Evolutionary conservation across 176 grass and related monocot genomes (phyloP).

Genomic region (Cenchrus purpureus): DNA sequence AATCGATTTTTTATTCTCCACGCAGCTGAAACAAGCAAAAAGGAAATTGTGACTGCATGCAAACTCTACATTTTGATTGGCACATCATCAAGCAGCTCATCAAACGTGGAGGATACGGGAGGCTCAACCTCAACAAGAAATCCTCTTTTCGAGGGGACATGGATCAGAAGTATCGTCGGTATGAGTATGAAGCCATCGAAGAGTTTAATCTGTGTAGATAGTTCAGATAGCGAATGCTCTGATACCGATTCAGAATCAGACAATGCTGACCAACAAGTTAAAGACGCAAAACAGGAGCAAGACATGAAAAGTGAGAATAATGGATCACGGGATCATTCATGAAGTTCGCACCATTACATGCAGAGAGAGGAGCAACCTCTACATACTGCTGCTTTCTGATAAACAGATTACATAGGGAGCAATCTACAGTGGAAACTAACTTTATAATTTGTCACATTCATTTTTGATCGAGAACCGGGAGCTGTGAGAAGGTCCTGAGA

Average conservation of each 20-base stretch:
- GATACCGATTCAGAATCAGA: background rate
- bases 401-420: constrained; percentile 3
- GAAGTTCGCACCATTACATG: constrained; percentile 16
- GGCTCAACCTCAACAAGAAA: constrained; percentile 40
- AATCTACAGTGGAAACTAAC: constrained; percentile 26
- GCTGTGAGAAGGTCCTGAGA: constrained; percentile 38
- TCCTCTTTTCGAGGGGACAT: constrained; percentile 40
- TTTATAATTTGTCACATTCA: constrained; percentile 19
- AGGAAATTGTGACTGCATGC: constrained; percentile 56
- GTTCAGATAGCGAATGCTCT: constrained; percentile 46
- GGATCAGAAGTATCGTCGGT: constrained; percentile 49
- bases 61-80: constrained; percentile 56
- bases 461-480: constrained; percentile 49
- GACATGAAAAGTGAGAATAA: constrained; percentile 17
- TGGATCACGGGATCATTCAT: constrained; percentile 16
- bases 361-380: constrained; percentile 44
- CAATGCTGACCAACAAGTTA: background rate
- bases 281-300: constrained; percentile 9
- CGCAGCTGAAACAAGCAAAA: constrained; percentile 66
- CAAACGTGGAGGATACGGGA: constrained; percentile 30
- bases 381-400: constrained; percentile 36
- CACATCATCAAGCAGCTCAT: constrained; percentile 35
- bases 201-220: constrained; percentile 20
- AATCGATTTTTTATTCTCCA: constrained; percentile 30
- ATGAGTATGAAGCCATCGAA: constrained; percentile 52